phyloP scores from a whole-genome alignment of 345 rosid species.

The Nasturtium officinale region DNA sequence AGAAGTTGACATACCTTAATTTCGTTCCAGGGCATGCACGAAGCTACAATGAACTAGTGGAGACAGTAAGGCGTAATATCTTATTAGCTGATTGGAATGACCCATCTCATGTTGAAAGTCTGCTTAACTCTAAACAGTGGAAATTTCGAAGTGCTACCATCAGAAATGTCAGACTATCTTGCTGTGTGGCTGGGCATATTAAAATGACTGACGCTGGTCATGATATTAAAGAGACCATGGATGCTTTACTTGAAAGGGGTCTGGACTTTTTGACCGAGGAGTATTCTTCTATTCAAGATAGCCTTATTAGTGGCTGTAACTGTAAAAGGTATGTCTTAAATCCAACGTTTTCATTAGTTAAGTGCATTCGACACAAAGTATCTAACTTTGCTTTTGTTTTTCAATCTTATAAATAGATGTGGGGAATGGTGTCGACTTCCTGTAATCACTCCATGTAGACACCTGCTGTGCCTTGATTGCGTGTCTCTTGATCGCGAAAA shows the following conservation, averaged over 20 bases:
- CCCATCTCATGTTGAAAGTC: slow-evolving; percentile 96
- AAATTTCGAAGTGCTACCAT: slow-evolving; percentile 73
- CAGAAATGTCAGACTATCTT: slow-evolving; percentile 82
- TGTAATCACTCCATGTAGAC: slow-evolving; percentile 87
- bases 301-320: slow-evolving; percentile 78
- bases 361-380: neutral
- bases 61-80: slow-evolving; percentile 85
- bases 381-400: slow-evolving; percentile 26
- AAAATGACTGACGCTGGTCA: slow-evolving; percentile 82
- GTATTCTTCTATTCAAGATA: slow-evolving; percentile 62
- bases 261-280: slow-evolving; percentile 67
- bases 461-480: slow-evolving; percentile 87
- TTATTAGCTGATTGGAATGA: slow-evolving; percentile 99
- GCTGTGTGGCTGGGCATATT: slow-evolving; percentile 97
- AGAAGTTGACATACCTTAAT: slow-evolving; percentile 70
- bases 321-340: slow-evolving; percentile 67
- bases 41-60: slow-evolving; percentile 94
- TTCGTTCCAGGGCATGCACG: slow-evolving; percentile 81
- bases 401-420: slow-evolving; percentile 60
- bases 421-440: slow-evolving; percentile 98
- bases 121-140: slow-evolving; percentile 96
- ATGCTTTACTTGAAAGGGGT: slow-evolving; percentile 63
- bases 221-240: slow-evolving; percentile 97
- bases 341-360: slow-evolving; percentile 28
- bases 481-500: slow-evolving; percentile 71